Base-by-base conservation (phyloP, 2,329 filamentous ascomycete species). In the Colletotrichum aenigma region DNA sequence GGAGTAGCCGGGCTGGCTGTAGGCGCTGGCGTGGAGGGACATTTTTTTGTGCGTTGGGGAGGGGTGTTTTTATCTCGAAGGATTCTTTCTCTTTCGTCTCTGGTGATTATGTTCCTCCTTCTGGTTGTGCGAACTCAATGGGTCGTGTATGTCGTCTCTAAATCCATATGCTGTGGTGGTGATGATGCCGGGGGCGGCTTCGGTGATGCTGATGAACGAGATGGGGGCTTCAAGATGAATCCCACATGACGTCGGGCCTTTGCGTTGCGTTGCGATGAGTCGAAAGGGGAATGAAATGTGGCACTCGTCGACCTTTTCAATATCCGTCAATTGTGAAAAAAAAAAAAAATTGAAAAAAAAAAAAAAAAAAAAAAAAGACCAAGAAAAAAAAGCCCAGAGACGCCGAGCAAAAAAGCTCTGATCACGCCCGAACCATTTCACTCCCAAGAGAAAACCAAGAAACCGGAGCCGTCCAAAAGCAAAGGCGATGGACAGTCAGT, bases 1-100 rank as follows among this genome's bases (percentile, higher is more conserved):
- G 24, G 52, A 56, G 56, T 75, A 75, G 38, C 62, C 73, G 6
- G 36, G 73, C 52, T 75, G 73, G 70, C 70, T 68, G 70, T 75
- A 73, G 30, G 73, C 70, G 64, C 56, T 43, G 70, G 67, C 58
- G 70, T 73, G 64, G 64, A 75, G 58, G 34, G 73, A 73, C 73
- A 75, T 75, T 16, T 21, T 62, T 52, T 18, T 18, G 28, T 26
- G 7, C 4, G 60, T 38, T 60, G 18, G 4, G 18, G 38, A 4
- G 24, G 24, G 24, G 24, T 3, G 16, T 6, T 56, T 28, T 60
- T 32, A 32, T 52, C 62, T 26, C n/a, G 21, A 4, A 4, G 36
- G 62, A 30, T 61, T 48, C 56, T 62, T 52, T 61, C 26, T 68
- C 4, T 38, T 13, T 7, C n/a, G 3, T 18, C 12, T 43, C 28